Percentiles rank a stretch among this genome's conserved stretches.
phyloP scores from a whole-genome alignment of 1,284 basidiomycete species.

The Boletellus deceptivus region DNA sequence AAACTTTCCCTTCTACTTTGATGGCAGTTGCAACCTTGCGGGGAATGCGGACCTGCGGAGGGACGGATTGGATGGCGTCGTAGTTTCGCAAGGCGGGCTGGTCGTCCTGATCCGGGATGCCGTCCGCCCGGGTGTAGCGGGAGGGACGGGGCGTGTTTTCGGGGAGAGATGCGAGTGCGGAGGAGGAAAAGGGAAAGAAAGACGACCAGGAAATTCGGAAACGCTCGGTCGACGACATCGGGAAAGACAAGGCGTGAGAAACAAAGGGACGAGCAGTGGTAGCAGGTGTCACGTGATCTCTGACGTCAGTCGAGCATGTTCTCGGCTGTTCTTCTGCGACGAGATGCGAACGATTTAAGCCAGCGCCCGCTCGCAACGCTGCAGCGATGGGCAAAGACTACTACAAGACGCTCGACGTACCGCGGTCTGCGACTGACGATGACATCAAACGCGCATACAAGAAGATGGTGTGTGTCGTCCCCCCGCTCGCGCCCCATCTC shows the following conservation, averaged over 20 bases:
- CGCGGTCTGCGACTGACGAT: slow-evolving; percentile 73
- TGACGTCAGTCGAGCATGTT: slow-evolving; percentile 33
- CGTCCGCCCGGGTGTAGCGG: slow-evolving; percentile 66
- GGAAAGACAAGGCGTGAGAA: neutral
- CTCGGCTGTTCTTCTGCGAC: slow-evolving; percentile 24
- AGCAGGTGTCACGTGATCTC: neutral
- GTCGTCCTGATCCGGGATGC: slow-evolving; percentile 58
- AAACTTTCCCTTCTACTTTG: slow-evolving; percentile 96
- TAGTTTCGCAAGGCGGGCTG: slow-evolving; percentile 67
- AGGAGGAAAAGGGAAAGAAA: slow-evolving; percentile 68
- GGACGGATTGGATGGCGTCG: slow-evolving; percentile 60
- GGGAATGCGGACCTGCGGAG: slow-evolving; percentile 65
- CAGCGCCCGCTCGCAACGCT: neutral
- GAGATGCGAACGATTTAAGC: neutral
- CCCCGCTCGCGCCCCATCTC: slow-evolving; percentile 42
- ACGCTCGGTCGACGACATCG: slow-evolving; percentile 20
- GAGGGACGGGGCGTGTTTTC: slow-evolving; percentile 49
- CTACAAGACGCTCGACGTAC: slow-evolving; percentile 78
- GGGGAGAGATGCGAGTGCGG: slow-evolving; percentile 67
- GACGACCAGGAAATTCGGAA: slow-evolving; percentile 54
- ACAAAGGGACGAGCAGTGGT: neutral
- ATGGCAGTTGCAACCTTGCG: slow-evolving; percentile 90
- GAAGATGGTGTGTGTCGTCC: slow-evolving; percentile 56
- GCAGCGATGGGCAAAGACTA: slow-evolving; percentile 75
- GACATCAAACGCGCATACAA: slow-evolving; percentile 87